A percentile compares a stretch with the other conserved stretches of the same genome.
phyloP scores from a whole-genome alignment of 2,329 filamentous ascomycete genomes.

The Xylariaceae sp. region DNA sequence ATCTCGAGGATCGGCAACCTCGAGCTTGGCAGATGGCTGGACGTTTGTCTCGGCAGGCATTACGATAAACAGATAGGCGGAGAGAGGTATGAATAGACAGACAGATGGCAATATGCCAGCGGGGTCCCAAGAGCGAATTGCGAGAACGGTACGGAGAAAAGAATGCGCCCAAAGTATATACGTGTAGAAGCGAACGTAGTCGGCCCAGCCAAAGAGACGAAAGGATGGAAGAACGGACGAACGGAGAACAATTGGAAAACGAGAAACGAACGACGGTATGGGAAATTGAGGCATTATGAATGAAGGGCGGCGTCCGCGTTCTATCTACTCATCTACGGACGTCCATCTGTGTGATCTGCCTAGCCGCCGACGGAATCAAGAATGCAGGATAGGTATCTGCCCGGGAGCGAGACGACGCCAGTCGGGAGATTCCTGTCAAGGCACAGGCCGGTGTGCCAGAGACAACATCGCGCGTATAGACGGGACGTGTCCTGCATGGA shows the following conservation, averaged over 20 bases:
- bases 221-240: not conserved
- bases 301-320: not conserved
- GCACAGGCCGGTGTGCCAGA: too few species aligned
- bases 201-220: slow-evolving; percentile 8
- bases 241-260: not conserved
- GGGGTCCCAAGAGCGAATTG: not conserved
- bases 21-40: slow-evolving; percentile 46
- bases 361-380: not conserved
- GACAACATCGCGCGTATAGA: too few species aligned
- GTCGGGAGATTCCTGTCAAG: too few species aligned
- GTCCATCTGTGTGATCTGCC: not conserved
- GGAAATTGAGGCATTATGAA: not conserved
- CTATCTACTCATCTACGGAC: too few species aligned
- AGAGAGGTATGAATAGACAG: slow-evolving; percentile 1
- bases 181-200: slow-evolving; percentile 14
- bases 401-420: too few species aligned
- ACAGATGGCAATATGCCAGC: not conserved
- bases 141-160: slow-evolving; percentile 4
- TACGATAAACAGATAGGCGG: slow-evolving; percentile 21
- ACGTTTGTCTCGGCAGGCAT: slow-evolving; percentile 37
- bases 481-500: too few species aligned
- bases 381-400: not conserved
- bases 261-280: not conserved
- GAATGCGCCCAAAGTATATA: slow-evolving; percentile 17
- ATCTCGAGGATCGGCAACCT: slow-evolving; percentile 42